Percentiles rank a stretch among this genome's conserved stretches.
phyloP scores from a whole-genome alignment of 257 asterid species.

The Solanum virginianum region DNA sequence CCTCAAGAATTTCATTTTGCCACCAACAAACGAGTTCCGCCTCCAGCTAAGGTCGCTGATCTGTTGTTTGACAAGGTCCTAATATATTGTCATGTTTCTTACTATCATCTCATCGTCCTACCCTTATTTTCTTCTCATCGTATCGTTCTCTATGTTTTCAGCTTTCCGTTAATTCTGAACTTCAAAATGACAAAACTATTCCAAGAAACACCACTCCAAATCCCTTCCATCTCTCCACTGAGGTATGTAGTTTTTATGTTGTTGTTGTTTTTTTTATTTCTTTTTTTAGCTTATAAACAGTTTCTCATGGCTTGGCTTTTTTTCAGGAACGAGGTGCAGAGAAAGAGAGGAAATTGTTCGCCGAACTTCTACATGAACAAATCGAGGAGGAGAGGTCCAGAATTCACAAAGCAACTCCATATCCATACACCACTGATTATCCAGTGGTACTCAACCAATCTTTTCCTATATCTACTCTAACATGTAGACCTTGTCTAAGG shows the following conservation, averaged over 20 bases:
- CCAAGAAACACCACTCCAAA: conserved; percentile 54
- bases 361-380: conserved; percentile 58
- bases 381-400: conserved; percentile 77
- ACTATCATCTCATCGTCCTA: not conserved
- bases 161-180: conserved; percentile 74
- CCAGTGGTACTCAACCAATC: conserved; percentile 49
- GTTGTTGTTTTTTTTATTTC: no score
- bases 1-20: conserved; percentile 90
- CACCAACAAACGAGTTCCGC: conserved; percentile 72
- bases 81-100: not conserved
- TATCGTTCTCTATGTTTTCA: conserved; percentile 12
- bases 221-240: conserved; percentile 87
- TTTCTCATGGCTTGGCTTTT: not conserved
- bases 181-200: conserved; percentile 47
- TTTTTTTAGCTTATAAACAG: not conserved
- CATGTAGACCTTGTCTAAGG: not conserved
- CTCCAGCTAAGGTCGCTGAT: conserved; percentile 53
- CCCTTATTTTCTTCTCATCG: not conserved
- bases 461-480: not conserved
- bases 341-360: conserved; percentile 52
- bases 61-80: conserved; percentile 68
- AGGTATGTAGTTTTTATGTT: conserved; percentile 29
- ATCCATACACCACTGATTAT: conserved; percentile 95
- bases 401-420: conserved; percentile 76
- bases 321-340: conserved; percentile 85